These are phyloP conservation scores for Boletus vermiculosoides DNA, from an alignment of 768 basidiomycete genomes.

Conservation along the genomic window DNA sequence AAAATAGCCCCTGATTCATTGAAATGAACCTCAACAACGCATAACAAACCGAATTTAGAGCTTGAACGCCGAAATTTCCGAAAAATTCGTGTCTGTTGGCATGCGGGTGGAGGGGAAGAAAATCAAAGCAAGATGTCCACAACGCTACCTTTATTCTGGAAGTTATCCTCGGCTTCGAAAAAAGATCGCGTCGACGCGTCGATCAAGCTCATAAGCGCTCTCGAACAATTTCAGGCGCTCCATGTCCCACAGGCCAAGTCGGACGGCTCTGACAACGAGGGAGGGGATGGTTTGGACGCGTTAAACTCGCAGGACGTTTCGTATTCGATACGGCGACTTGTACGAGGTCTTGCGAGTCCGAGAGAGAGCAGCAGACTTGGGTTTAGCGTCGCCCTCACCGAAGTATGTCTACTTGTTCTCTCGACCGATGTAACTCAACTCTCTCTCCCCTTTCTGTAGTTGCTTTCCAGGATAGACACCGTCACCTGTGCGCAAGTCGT, in stretches of 20 bases:
- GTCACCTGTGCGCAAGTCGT: conserved; percentile 77
- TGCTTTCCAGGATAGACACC: conserved; percentile 74
- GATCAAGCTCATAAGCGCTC: conserved; percentile 72
- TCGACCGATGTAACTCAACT: conserved; percentile 4
- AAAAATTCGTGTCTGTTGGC: conserved; percentile 11
- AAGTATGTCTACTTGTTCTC: conserved; percentile 52
- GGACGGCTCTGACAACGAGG: conserved; percentile 41
- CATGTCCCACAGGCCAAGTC: conserved; percentile 49
- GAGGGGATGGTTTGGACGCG: conserved; percentile 55
- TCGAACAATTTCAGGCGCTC: conserved; percentile 82
- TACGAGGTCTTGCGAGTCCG: conserved; percentile 87
- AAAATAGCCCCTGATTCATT: conserved; percentile 6
- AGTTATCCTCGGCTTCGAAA: conserved; percentile 79
- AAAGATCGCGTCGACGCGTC: conserved; percentile 83
- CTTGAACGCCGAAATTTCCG: background rate
- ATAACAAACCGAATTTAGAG: conserved; percentile 25
- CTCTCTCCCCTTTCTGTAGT: conserved; percentile 40
- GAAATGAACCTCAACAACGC: conserved; percentile 17
- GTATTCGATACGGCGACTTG: conserved; percentile 84
- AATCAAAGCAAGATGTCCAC: conserved; percentile 59
- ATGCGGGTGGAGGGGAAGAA: background rate
- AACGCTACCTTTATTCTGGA: conserved; percentile 92
- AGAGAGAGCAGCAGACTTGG: conserved; percentile 92
- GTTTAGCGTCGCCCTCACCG: conserved; percentile 93
- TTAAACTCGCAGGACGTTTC: conserved; percentile 88